Evolutionary conservation across 2,329 filamentous ascomycete genomes (phyloP).

Genomic region (Fonsecaea multimorphosa): DNA sequence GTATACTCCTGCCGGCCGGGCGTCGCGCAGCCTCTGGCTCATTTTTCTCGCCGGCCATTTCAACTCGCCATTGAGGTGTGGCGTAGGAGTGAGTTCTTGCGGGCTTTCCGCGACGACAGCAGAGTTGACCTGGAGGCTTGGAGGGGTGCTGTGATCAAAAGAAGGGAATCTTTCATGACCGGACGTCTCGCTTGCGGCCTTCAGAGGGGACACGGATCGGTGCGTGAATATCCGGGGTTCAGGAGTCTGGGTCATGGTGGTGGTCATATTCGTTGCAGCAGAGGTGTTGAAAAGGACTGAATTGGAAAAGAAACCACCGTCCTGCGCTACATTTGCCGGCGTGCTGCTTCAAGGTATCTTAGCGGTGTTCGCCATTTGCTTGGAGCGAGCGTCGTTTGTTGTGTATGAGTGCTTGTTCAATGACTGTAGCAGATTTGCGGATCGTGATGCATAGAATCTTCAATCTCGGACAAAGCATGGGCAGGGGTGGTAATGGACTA

Average conservation of each 20-base stretch:
- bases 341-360: constrained; percentile 18
- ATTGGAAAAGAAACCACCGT: constrained; percentile 6
- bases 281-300: constrained; percentile 23
- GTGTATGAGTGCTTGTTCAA: constrained; percentile 1
- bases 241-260: constrained; percentile 39
- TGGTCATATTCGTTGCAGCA: constrained; percentile 32
- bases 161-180: constrained; percentile 52
- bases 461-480: constrained; percentile 22
- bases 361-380: constrained; percentile 17
- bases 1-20: constrained; percentile 29
- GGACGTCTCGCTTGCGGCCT: constrained; percentile 41
- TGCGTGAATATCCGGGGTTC: constrained; percentile 35
- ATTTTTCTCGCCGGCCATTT: constrained; percentile 68
- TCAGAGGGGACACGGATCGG: constrained; percentile 37
- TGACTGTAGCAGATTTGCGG: neutral
- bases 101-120: constrained; percentile 37
- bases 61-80: constrained; percentile 49
- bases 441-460: constrained; percentile 12
- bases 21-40: constrained; percentile 45
- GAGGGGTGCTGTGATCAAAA: constrained; percentile 40
- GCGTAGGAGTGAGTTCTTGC: constrained; percentile 40
- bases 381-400: constrained; percentile 6
- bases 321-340: constrained; percentile 12
- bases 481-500: constrained; percentile 9
- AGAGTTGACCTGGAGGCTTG: constrained; percentile 40